Base-by-base conservation (phyloP, 1,284 basidiomycete species). In the Ceratobasidium sp. region DNA sequence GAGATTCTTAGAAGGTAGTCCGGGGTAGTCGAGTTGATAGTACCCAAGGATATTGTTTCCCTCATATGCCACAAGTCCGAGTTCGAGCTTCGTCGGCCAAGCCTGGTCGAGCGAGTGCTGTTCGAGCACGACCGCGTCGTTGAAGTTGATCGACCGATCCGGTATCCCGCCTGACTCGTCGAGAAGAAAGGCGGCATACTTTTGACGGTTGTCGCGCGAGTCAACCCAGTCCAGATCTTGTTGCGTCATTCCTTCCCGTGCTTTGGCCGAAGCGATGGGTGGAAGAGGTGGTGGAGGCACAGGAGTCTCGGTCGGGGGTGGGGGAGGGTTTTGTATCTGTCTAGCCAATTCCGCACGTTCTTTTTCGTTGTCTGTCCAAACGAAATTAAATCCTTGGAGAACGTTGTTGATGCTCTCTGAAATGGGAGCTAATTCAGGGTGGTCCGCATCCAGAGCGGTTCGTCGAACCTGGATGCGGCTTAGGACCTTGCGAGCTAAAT, bases 71-170 rank as follows among this genome's bases (percentile, higher is more conserved):
- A 65, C 63, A 7, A 47, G 37, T 26, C 42, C 37, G 17, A 65
- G 1, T 17, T 45, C 17, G 28, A 65, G 63, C 13, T 31, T 26
- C n/a, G 26, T 47, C 42, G 63, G 63, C 63, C 63, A 65, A 23
- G 17, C 63, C 26, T 47, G 63, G 20, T 20, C 28, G 39, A 42
- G 42, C 63, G 15, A 11, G 3, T 20, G 39, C 13, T 47, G 11
- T 15, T 47, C 42, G 26, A 65, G 45, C 63, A n/a, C 28, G 37
- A 45, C 39, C 13, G 42, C 63, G 28, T 65, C 63, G 42, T 65
- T 65, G 42, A 65, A 65, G 26, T 45, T 65, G 37, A 65, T 65
- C 63, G 35, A 42, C 35, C 23, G 63, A 10, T 47, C 39, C 8
- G 42, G 63, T 26, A 45, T 28, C 20, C 63, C 63, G 28, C 63